These are phyloP conservation scores for Debaryomyces tyrocola DNA, from an alignment of 805 yeast species.

Conservation along the genomic window DNA sequence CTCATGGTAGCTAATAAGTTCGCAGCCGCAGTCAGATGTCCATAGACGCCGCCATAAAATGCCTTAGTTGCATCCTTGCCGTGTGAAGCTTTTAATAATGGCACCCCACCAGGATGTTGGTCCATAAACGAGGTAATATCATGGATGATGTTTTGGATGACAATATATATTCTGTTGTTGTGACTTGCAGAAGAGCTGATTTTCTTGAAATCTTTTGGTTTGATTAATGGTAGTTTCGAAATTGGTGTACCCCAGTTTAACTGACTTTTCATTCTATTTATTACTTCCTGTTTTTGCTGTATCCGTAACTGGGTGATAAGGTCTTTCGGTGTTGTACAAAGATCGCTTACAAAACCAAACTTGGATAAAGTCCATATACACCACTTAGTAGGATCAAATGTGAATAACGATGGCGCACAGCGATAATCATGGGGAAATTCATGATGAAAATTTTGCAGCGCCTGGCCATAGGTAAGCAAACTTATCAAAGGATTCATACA, in stretches of 20 bases:
- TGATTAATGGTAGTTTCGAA: conserved; percentile 72
- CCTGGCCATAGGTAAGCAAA: conserved; percentile 81
- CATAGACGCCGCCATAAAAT: conserved; percentile 92
- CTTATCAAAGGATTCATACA: conserved; percentile 58
- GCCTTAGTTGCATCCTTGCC: conserved; percentile 95
- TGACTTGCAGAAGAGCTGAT: conserved; percentile 38
- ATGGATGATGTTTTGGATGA: conserved; percentile 88
- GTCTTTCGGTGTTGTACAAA: conserved; percentile 67
- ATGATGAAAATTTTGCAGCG: conserved; percentile 91
- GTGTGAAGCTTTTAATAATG: conserved; percentile 73
- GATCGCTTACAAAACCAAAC: conserved; percentile 58
- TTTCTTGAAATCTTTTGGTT: conserved; percentile 46
- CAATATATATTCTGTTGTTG: conserved; percentile 61
- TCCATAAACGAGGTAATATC: conserved; percentile 89
- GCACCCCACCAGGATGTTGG: conserved; percentile 92
- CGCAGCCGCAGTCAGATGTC: conserved; percentile 91
- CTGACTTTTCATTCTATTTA: conserved; percentile 73
- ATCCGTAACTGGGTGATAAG: conserved; percentile 55
- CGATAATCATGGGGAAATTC: conserved; percentile 92
- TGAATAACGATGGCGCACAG: conserved; percentile 67
- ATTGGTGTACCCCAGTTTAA: conserved; percentile 95
- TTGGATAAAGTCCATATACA: conserved; percentile 51
- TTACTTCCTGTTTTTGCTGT: conserved; percentile 74
- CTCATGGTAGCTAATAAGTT: conserved; percentile 92
- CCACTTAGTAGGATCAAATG: conserved; percentile 88